Percentiles rank a stretch among this genome's conserved stretches.
Evolutionary conservation across 495 filamentous ascomycete genomes (phyloP).

Genomic region (Aspergillus bridgeri): DNA sequence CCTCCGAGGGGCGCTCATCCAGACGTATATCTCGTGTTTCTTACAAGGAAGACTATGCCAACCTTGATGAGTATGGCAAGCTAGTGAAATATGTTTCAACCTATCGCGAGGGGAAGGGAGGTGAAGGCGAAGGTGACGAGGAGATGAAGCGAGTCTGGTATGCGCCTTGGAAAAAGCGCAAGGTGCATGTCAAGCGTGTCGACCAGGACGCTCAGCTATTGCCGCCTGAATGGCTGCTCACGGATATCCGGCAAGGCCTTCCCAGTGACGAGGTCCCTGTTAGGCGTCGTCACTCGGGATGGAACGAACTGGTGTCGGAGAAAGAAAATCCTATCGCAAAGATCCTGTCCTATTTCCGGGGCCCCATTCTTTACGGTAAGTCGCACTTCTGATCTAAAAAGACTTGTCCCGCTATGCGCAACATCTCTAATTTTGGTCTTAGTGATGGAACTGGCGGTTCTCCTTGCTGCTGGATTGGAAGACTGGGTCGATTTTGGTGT

Average conservation of each 20-base stretch:
- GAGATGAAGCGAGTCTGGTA: conserved; percentile 45
- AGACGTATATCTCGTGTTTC: conserved; percentile 41
- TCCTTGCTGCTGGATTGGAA: conserved; percentile 67
- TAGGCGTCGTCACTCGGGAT: conserved; percentile 60
- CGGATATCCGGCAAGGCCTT: conserved; percentile 64
- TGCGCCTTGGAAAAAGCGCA: conserved; percentile 55
- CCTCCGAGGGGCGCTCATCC: conserved; percentile 15
- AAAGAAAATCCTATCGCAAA: conserved; percentile 72
- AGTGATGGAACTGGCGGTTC: conserved; percentile 81
- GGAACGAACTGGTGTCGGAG: conserved; percentile 69
- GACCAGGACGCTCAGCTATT: conserved; percentile 41
- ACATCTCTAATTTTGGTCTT: conserved; percentile 21
- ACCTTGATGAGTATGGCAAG: conserved; percentile 51
- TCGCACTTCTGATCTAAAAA: conserved; percentile 3
- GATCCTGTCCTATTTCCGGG: conserved; percentile 69
- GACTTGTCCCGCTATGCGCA: neutral
- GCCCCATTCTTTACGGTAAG: conserved; percentile 79
- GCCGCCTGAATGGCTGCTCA: conserved; percentile 68
- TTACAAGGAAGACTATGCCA: conserved; percentile 33
- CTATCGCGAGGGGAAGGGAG: conserved; percentile 48
- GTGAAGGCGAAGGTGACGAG: conserved; percentile 23
- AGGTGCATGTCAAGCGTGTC: conserved; percentile 43
- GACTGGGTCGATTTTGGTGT: conserved; percentile 85
- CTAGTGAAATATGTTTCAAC: conserved; percentile 64
- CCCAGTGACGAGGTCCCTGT: conserved; percentile 48